Percentiles rank a stretch among this genome's conserved stretches.
Evolutionary conservation across 257 asterid genomes (phyloP).

Genomic region (Eucommia ulmoides): DNA sequence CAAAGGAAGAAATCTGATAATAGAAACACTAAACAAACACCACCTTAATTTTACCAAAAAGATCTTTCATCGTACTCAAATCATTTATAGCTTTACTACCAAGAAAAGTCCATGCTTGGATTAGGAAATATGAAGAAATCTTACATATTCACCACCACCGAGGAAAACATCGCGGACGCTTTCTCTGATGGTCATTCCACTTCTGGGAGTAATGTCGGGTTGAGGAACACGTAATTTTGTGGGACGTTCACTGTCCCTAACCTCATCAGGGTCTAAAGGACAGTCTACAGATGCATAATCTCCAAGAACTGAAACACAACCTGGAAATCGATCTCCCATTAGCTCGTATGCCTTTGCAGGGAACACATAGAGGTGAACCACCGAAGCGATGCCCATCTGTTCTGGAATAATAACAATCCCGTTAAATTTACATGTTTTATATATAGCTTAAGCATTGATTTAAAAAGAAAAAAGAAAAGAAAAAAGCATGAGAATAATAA

Average conservation of each 20-base stretch:
- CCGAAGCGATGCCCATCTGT: slow-evolving; percentile 98
- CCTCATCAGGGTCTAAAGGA: slow-evolving; percentile 92
- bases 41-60: too few relatives aligned
- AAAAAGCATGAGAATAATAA: too few relatives aligned
- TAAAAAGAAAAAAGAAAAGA: too few relatives aligned
- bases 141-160: slow-evolving; percentile 90
- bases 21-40: too few relatives aligned
- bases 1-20: too few relatives aligned
- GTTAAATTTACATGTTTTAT: slow-evolving; percentile 42
- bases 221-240: slow-evolving; percentile 86
- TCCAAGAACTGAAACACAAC: slow-evolving; percentile 85
- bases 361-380: slow-evolving; percentile 87
- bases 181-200: slow-evolving; percentile 82
- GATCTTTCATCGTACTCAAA: too few relatives aligned
- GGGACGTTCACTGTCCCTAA: slow-evolving; percentile 94
- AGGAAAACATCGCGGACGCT: slow-evolving; percentile 77
- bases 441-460: too few relatives aligned
- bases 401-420: slow-evolving; percentile 60
- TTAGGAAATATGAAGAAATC: slow-evolving; percentile 31
- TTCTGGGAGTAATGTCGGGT: slow-evolving; percentile 42
- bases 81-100: too few relatives aligned
- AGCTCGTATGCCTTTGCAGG: slow-evolving; percentile 96
- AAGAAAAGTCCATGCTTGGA: too few relatives aligned
- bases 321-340: slow-evolving; percentile 78
- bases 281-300: slow-evolving; percentile 92